phyloP scores from a whole-genome alignment of 2,329 filamentous ascomycete genomes.

The Trichoderma koningii region DNA sequence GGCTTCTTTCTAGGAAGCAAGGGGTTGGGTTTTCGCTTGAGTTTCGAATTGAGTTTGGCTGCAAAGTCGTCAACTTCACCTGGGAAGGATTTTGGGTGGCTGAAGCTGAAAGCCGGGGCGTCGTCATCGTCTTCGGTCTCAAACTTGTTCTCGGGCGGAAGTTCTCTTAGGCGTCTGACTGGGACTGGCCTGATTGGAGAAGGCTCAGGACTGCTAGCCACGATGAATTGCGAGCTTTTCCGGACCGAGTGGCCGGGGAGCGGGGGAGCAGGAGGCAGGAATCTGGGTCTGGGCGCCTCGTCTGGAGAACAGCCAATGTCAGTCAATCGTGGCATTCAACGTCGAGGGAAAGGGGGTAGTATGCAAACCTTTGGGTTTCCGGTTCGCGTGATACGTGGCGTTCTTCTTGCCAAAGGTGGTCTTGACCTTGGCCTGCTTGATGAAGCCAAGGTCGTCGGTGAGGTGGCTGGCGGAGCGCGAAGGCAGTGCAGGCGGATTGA shows the following conservation, averaged over 20 bases:
- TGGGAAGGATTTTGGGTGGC: not conserved
- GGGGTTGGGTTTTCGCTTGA: not conserved
- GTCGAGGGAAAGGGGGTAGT: not conserved
- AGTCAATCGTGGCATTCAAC: not conserved
- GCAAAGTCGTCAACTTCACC: not conserved
- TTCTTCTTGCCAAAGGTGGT: constrained; percentile 35
- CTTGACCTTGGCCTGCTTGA: constrained; percentile 29
- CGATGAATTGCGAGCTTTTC: constrained; percentile 13
- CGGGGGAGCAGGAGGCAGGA: not conserved
- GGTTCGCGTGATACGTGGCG: constrained; percentile 31
- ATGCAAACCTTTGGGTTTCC: constrained; percentile 15
- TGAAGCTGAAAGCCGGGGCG: not conserved
- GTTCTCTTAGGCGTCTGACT: not conserved
- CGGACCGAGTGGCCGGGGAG: not conserved
- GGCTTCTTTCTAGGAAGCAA: not conserved
- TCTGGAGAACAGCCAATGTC: not conserved
- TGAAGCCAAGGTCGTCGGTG: constrained; percentile 34
- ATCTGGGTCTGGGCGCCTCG: not conserved
- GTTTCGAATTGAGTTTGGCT: not conserved
- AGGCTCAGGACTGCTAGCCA: constrained; percentile 2
- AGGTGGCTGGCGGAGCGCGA: constrained; percentile 33
- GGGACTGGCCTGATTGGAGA: constrained; percentile 4
- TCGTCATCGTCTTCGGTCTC: constrained; percentile 9
- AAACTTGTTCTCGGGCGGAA: not conserved
- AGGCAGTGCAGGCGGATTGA: not conserved